Base-by-base conservation (phyloP, 1,284 basidiomycete species). In the Agroathelia rolfsii region DNA sequence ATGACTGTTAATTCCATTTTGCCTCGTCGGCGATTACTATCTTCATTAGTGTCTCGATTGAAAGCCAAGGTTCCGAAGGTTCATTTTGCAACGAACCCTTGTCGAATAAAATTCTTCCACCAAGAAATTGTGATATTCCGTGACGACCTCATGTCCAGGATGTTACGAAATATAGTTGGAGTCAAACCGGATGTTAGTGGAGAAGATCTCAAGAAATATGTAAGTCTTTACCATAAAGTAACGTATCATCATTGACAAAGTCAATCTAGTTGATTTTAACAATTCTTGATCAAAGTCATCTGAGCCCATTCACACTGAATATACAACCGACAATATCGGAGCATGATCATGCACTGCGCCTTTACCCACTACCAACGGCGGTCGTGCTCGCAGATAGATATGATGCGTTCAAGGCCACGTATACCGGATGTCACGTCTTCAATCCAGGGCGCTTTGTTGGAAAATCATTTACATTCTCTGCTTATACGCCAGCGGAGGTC, bases 401-500 rank as follows among this genome's bases (percentile, higher is more conserved):
- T 53, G 93, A 97, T 50, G 74, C 86, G 22, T 99, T 88, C 55
- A 90, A 95, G 48, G 68, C 97, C 44, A 98, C 93, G 1, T 99
- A 99, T 52, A 93, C 94, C 42, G 90, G 89, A 5, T 98, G 95
- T 50, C 94, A 97, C 57, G 95, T 98, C 18, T 92, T 98, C 66
- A 99, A 98, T 54, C 95, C 95, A 0, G 94, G 95, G 9, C 77
- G 79, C 33, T 92, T 93, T 49, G 63, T 89, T 11, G 76, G 82
- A 6, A 81, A 72, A 27, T 69, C 79, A 3, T 82, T 86, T 45
- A 69, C 74, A 11, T 93, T 92, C 61, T 85, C 83, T n/a, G 83
- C 86, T 11, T 94, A 90, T 49, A 84, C 80, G 35, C 89, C 89
- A 5, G 70, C 81, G 3, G 73, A 75, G 44, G 50, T 66, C 21